Conservation (phyloP, 441 rosid species). For the Syzygium syzygioides region DNA sequence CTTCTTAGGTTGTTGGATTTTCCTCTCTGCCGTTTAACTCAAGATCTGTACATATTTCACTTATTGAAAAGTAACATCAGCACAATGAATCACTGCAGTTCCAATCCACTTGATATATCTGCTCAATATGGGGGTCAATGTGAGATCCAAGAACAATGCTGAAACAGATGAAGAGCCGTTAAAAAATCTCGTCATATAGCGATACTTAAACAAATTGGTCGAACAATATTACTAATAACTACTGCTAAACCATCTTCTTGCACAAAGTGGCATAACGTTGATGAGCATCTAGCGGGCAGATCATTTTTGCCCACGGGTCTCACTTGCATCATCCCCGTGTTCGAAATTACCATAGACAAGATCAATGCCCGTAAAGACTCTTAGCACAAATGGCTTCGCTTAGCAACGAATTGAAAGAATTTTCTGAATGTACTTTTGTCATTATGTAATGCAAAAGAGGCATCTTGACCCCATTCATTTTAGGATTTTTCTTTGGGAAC, state of each 20-base stretch:
- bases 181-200: neutral
- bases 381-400: neutral
- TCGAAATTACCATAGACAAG: neutral
- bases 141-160: neutral
- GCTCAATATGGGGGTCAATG: neutral
- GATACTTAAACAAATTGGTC: neutral
- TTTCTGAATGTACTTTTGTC: neutral
- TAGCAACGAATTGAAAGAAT: neutral
- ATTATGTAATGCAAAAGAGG: neutral
- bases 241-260: neutral
- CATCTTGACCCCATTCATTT: neutral
- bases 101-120: neutral
- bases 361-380: neutral
- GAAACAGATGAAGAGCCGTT: neutral
- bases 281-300: neutral
- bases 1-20: neutral
- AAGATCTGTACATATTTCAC: neutral
- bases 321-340: neutral
- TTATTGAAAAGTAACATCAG: neutral
- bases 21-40: neutral
- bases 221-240: too few species aligned
- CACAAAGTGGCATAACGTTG: accelerated
- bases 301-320: neutral
- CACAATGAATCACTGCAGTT: neutral
- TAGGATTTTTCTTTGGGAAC: neutral